These are phyloP conservation scores for Ceratocystis variospora DNA, from an alignment of 2,329 filamentous ascomycete species.

Conservation along the genomic window DNA sequence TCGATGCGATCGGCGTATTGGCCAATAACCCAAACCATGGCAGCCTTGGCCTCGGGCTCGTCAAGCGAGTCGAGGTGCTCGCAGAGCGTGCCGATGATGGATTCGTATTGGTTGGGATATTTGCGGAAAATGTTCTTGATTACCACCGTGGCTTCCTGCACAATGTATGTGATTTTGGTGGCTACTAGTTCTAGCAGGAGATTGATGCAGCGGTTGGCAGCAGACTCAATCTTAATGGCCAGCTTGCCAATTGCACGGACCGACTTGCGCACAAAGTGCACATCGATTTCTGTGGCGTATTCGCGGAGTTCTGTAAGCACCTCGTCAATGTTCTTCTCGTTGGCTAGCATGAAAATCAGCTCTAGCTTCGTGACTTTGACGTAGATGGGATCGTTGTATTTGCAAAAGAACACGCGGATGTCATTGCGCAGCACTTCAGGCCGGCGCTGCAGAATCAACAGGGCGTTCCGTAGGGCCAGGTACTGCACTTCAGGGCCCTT, in stretches of 20 bases:
- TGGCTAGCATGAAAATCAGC: conserved; percentile 97
- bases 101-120: conserved; percentile 97
- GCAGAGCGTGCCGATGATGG: conserved; percentile 88
- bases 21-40: conserved; percentile 98
- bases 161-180: conserved; percentile 97
- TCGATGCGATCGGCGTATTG: conserved; percentile 96
- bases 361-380: conserved; percentile 98
- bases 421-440: conserved; percentile 92
- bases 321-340: conserved; percentile 86
- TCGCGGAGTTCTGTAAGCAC: conserved; percentile 88
- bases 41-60: conserved; percentile 93
- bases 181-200: conserved; percentile 83
- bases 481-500: conserved; percentile 99
- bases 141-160: conserved; percentile 95
- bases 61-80: conserved; percentile 93
- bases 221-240: conserved; percentile 96
- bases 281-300: conserved; percentile 96
- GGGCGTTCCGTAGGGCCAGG: conserved; percentile 78
- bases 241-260: conserved; percentile 95
- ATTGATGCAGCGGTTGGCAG: conserved; percentile 81
- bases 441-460: conserved; percentile 81
- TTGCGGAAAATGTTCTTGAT: conserved; percentile 99
- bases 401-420: conserved; percentile 98
- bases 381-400: conserved; percentile 99
- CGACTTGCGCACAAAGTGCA: conserved; percentile 96